phyloP scores from a whole-genome alignment of 2,329 filamentous ascomycete species.

The Westerdykella sp. region DNA sequence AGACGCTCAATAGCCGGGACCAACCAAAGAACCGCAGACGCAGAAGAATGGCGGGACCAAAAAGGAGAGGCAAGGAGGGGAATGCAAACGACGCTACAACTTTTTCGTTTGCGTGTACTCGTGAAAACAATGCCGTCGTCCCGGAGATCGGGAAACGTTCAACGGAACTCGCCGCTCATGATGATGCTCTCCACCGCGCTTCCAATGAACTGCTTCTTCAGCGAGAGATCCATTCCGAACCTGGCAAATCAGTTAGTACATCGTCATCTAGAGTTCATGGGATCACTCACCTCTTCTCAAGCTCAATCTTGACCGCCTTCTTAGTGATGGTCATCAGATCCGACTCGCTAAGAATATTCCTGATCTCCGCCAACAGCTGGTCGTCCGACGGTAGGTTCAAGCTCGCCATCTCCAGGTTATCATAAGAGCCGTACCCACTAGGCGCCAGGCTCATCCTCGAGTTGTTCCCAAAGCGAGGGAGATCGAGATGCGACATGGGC shows the following conservation, averaged over 20 bases:
- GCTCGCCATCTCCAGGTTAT: conserved; percentile 62
- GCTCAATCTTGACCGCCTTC: conserved; percentile 92
- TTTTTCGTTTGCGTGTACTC: too few species aligned
- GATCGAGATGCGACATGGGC: conserved; percentile 55
- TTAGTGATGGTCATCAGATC: conserved; percentile 98
- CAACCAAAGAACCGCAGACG: too few species aligned
- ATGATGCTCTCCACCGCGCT: conserved; percentile 30
- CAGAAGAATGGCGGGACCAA: too few species aligned
- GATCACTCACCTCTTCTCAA: conserved; percentile 62
- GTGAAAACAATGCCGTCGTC: too few species aligned
- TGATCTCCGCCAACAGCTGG: conserved; percentile 83
- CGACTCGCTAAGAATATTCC: conserved; percentile 83
- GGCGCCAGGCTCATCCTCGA: conserved; percentile 55
- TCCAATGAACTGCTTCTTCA: conserved; percentile 81
- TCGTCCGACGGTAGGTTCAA: conserved; percentile 80
- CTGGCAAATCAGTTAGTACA: conserved; percentile 20
- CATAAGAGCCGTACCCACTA: conserved; percentile 43
- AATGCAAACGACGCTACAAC: too few species aligned
- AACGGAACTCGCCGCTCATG: conserved; percentile 8
- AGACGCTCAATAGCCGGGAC: too few species aligned
- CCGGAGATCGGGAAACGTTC: too few species aligned
- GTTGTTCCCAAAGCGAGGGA: conserved; percentile 45
- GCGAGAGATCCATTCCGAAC: conserved; percentile 80
- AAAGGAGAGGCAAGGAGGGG: too few species aligned
- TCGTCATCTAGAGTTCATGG: not conserved